Conservation (phyloP, 352 stramenopile species). For the Phytopythium oedochilum region DNA sequence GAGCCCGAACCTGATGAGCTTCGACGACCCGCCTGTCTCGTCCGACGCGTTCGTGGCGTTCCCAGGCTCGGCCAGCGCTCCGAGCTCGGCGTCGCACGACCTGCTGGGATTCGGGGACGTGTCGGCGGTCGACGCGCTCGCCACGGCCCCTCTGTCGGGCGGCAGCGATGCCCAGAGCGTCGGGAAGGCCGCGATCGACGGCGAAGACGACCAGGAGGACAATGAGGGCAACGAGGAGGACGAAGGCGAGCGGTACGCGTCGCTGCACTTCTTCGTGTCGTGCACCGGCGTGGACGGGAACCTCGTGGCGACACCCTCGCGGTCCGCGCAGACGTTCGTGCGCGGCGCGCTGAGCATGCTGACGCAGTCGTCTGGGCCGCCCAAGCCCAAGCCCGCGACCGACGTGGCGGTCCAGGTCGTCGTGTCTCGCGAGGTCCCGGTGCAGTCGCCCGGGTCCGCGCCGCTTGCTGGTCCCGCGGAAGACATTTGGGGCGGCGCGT, state of each 20-base stretch:
- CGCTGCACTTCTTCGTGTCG: slow-evolving; percentile 70
- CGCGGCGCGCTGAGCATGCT: slow-evolving; percentile 74
- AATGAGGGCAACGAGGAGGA: background rate
- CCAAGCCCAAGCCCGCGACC: slow-evolving; percentile 37
- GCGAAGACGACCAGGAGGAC: background rate
- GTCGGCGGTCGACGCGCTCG: background rate
- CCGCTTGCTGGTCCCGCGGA: background rate
- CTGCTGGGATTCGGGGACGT: slow-evolving; percentile 3
- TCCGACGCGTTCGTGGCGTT: slow-evolving; percentile 2
- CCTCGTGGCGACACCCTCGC: slow-evolving; percentile 32
- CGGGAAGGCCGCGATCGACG: background rate
- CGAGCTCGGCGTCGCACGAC: background rate
- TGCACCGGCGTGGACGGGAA: slow-evolving; percentile 60
- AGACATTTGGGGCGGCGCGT: slow-evolving; percentile 2
- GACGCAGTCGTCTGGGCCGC: slow-evolving; percentile 22
- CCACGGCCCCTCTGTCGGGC: background rate
- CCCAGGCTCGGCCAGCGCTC: background rate
- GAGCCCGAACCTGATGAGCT: slow-evolving; percentile 42
- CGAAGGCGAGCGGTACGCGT: slow-evolving; percentile 8
- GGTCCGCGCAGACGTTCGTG: slow-evolving; percentile 68
- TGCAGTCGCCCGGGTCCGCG: slow-evolving; percentile 9
- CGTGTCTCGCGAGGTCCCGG: slow-evolving; percentile 40
- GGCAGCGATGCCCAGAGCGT: background rate
- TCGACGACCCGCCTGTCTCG: slow-evolving; percentile 29
- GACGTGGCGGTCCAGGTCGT: slow-evolving; percentile 73